Conservation (phyloP, 1,284 basidiomycete species). For the Phellopilus nigrolimitatus region DNA sequence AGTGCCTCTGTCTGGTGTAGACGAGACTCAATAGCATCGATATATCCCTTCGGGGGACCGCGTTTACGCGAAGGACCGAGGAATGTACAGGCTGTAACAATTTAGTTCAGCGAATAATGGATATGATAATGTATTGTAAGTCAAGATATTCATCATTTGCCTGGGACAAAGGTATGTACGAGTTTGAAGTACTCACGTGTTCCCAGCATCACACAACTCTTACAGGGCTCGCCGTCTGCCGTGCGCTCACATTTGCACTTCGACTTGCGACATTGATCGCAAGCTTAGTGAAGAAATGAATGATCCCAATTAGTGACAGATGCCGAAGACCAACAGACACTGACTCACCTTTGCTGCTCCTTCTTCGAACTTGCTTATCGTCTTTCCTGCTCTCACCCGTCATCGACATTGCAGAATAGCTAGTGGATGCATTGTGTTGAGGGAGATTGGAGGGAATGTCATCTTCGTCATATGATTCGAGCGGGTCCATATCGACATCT, state of each 20-base stretch:
- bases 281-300: slow-evolving; percentile 21
- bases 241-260: slow-evolving; percentile 35
- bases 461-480: slow-evolving; percentile 15
- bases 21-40: slow-evolving; percentile 84
- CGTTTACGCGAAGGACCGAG: slow-evolving; percentile 78
- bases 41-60: slow-evolving; percentile 85
- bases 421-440: neutral
- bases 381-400: slow-evolving; percentile 23
- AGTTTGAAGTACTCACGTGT: slow-evolving; percentile 16
- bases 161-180: neutral
- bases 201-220: slow-evolving; percentile 28
- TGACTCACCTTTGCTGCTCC: slow-evolving; percentile 63
- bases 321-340: neutral
- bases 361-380: slow-evolving; percentile 52
- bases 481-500: slow-evolving; percentile 9
- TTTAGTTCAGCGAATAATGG: too few relatives aligned
- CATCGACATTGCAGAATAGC: neutral
- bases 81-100: slow-evolving; percentile 64
- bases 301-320: slow-evolving; percentile 3
- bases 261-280: slow-evolving; percentile 33
- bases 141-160: neutral
- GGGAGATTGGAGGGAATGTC: slow-evolving; percentile 6
- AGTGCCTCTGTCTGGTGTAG: slow-evolving; percentile 85
- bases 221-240: slow-evolving; percentile 26
- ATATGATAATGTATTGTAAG: too few relatives aligned